A percentile compares a stretch with the other conserved stretches of the same genome.
These are phyloP conservation scores for Herpetomonas samuelpessoai DNA, from an alignment of 208 protist genomes.

Conservation along the genomic window DNA sequence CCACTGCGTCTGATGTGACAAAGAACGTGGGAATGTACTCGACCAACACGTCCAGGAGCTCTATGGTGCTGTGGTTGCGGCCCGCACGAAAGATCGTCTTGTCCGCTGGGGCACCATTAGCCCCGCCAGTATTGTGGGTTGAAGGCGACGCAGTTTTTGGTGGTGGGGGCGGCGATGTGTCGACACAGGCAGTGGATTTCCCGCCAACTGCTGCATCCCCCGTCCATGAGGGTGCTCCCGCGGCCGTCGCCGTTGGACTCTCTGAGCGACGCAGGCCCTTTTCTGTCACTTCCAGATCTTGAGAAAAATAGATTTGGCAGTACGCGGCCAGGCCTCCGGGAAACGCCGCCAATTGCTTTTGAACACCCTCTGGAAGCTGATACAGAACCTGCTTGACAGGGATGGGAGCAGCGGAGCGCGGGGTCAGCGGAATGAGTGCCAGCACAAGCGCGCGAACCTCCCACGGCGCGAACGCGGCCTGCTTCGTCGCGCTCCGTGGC, in stretches of 20 bases:
- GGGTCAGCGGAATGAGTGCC: conserved; percentile 28
- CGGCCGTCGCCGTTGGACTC: neutral
- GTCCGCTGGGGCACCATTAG: no score
- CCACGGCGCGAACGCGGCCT: conserved; percentile 40
- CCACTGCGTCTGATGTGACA: conserved; percentile 46
- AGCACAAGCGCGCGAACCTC: conserved; percentile 55
- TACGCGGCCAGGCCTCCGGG: conserved; percentile 14
- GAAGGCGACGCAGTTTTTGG: conserved; percentile 19
- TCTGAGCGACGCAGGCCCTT: conserved; percentile 13
- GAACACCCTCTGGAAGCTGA: conserved; percentile 13
- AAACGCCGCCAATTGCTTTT: conserved; percentile 29
- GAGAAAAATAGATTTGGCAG: conserved; percentile 17
- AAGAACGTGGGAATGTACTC: conserved; percentile 85
- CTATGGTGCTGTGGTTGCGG: conserved; percentile 20
- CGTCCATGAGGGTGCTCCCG: neutral
- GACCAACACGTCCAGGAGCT: conserved; percentile 62
- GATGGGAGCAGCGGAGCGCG: conserved; percentile 14
- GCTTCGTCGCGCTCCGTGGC: no score
- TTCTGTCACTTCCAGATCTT: conserved; percentile 19
- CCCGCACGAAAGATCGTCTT: neutral
- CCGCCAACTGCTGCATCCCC: neutral
- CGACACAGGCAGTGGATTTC: neutral
- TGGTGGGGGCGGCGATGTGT: conserved; percentile 19
- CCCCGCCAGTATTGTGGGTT: no score
- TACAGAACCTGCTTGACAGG: conserved; percentile 15